Conservation (phyloP, 176 grass and related monocot species). For the Ensete glaucum region DNA sequence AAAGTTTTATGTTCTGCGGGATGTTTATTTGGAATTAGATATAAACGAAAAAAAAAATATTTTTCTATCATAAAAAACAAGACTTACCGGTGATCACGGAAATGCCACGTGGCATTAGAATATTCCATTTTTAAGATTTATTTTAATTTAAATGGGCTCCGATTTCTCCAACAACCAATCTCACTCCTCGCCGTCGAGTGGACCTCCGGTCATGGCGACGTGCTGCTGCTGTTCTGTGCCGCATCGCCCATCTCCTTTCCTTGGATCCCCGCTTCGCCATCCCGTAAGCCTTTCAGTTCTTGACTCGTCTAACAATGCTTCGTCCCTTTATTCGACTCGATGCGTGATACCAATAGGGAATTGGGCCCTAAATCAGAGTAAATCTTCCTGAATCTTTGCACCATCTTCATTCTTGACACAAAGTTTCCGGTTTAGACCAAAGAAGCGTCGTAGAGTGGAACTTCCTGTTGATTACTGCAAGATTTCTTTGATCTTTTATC, state of each 20-base stretch:
- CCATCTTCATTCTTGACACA: background rate
- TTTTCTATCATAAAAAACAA: too few species aligned
- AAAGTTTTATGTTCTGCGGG: too few species aligned
- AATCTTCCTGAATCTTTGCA: background rate
- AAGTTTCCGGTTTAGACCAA: too few species aligned
- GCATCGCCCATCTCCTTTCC: slow-evolving; percentile 23
- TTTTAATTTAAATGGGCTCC: too few species aligned
- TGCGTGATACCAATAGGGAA: background rate
- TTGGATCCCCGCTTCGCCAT: background rate
- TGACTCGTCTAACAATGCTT: background rate
- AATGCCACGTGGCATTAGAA: too few species aligned
- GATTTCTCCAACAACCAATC: background rate
- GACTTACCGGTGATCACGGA: too few species aligned
- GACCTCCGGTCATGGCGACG: slow-evolving; percentile 25
- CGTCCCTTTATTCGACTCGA: background rate
- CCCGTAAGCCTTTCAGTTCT: background rate
- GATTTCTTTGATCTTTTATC: background rate
- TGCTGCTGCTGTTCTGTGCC: slow-evolving; percentile 4
- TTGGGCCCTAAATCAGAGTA: background rate
- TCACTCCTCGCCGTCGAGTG: background rate
- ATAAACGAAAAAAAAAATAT: too few species aligned
- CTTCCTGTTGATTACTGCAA: too few species aligned
- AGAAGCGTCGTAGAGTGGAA: too few species aligned
- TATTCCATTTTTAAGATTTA: too few species aligned
- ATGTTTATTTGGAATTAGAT: too few species aligned